These are phyloP conservation scores for Metahyphopichia silvanorum DNA, from an alignment of 805 yeast genomes.

Conservation along the genomic window DNA sequence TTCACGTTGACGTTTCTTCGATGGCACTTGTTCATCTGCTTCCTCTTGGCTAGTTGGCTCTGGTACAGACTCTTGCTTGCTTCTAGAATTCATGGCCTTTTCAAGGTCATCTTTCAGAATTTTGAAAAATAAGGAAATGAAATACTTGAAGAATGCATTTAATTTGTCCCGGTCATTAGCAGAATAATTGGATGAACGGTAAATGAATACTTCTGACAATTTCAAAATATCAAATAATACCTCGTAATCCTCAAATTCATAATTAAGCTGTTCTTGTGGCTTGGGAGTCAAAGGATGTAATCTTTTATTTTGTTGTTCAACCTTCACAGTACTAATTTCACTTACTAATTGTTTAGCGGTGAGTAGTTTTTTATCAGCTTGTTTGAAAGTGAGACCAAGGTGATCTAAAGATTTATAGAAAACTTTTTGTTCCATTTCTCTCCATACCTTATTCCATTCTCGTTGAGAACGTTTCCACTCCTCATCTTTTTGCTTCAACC, in stretches of 20 bases:
- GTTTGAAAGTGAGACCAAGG: constrained; percentile 92
- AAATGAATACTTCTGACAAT: constrained; percentile 64
- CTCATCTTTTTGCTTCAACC: constrained; percentile 96
- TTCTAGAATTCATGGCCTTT: constrained; percentile 24
- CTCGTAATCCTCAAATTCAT: constrained; percentile 59
- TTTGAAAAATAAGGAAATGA: constrained; percentile 69
- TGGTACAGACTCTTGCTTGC: constrained; percentile 6
- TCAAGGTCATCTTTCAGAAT: constrained; percentile 50
- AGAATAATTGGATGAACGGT: constrained; percentile 71
- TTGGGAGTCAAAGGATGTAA: constrained; percentile 82
- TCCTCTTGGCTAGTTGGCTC: constrained; percentile 11
- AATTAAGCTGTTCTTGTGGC: constrained; percentile 73
- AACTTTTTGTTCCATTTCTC: constrained; percentile 95
- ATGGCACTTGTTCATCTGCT: constrained; percentile 13
- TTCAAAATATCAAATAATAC: constrained; percentile 72
- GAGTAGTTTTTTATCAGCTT: constrained; percentile 87
- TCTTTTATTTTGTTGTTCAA: constrained; percentile 85
- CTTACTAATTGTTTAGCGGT: constrained; percentile 88
- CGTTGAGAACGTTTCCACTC: constrained; percentile 98
- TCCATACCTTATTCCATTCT: constrained; percentile 99
- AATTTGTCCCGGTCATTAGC: constrained; percentile 76
- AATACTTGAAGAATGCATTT: constrained; percentile 65
- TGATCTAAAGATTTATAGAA: constrained; percentile 93
- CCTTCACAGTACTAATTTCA: constrained; percentile 88
- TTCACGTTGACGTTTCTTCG: constrained; percentile 52